Evolutionary conservation across 257 asterid species (phyloP).

Genomic region (Lavandula angustifolia): DNA sequence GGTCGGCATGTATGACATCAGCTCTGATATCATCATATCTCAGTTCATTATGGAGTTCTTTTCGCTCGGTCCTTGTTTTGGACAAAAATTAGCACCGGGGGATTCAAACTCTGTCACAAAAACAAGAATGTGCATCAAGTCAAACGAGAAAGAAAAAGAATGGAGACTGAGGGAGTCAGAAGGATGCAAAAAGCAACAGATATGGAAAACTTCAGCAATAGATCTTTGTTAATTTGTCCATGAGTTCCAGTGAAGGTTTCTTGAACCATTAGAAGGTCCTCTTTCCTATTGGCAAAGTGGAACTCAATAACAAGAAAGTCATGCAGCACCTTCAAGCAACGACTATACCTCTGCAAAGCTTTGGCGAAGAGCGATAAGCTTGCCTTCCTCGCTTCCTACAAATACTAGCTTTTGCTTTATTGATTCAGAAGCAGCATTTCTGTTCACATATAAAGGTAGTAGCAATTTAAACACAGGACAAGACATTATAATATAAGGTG

Average conservation of each 20-base stretch:
- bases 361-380: constrained; percentile 91
- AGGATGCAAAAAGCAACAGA: constrained; percentile 1
- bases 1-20: constrained; percentile 80
- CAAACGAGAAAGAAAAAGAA: constrained; percentile 5
- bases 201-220: neutral
- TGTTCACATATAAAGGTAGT: constrained; percentile 35
- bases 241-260: neutral
- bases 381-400: constrained; percentile 98
- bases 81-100: constrained; percentile 80
- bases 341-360: constrained; percentile 70
- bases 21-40: constrained; percentile 70
- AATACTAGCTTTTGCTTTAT: constrained; percentile 78
- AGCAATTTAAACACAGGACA: constrained; percentile 10
- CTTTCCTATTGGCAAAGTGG: neutral
- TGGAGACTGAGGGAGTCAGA: neutral
- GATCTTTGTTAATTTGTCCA: constrained; percentile 1
- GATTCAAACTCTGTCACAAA: constrained; percentile 68
- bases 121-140: constrained; percentile 9
- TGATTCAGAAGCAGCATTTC: constrained; percentile 84
- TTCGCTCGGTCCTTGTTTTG: constrained; percentile 89
- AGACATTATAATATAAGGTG: constrained; percentile 7
- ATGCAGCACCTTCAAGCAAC: constrained; percentile 7
- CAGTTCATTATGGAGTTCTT: constrained; percentile 67
- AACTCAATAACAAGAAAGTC: neutral
- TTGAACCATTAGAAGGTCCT: neutral